Evolutionary conservation across 73 alveolate genomes (phyloP).

Genomic region (Urostyla sp.): DNA sequence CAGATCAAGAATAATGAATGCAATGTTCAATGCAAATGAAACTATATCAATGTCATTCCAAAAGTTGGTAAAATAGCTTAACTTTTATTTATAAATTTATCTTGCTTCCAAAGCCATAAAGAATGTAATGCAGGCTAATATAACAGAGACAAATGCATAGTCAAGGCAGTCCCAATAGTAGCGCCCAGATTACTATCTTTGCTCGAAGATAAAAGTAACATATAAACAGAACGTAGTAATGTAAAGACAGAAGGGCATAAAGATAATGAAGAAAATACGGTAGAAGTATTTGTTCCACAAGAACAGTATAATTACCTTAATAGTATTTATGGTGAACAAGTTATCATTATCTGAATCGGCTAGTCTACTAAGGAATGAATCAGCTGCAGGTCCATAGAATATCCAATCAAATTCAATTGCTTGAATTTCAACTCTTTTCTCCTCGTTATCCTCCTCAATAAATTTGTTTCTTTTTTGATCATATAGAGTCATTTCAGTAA

Average conservation of each 20-base stretch:
- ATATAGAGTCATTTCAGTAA: too few relatives aligned
- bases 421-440: slow-evolving; percentile 37
- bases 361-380: slow-evolving; percentile 4
- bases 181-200: neutral
- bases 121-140: slow-evolving; percentile 11
- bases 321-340: slow-evolving; percentile 31
- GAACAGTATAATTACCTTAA: slow-evolving; percentile 9
- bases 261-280: slow-evolving; percentile 8
- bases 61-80: slow-evolving; percentile 35
- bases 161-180: neutral
- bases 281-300: slow-evolving; percentile 33
- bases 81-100: neutral
- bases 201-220: slow-evolving; percentile 4
- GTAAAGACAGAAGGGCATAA: slow-evolving; percentile 11
- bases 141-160: neutral
- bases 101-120: slow-evolving; percentile 34
- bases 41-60: slow-evolving; percentile 60
- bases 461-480: too few relatives aligned
- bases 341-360: slow-evolving; percentile 35
- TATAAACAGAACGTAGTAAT: neutral
- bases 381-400: slow-evolving; percentile 22
- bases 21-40: slow-evolving; percentile 41
- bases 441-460: too few relatives aligned
- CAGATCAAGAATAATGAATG: slow-evolving; percentile 15
- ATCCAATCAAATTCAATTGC: slow-evolving; percentile 56